phyloP scores from a whole-genome alignment of 106 monocot genomes.

The Platanthera zijinensis region DNA sequence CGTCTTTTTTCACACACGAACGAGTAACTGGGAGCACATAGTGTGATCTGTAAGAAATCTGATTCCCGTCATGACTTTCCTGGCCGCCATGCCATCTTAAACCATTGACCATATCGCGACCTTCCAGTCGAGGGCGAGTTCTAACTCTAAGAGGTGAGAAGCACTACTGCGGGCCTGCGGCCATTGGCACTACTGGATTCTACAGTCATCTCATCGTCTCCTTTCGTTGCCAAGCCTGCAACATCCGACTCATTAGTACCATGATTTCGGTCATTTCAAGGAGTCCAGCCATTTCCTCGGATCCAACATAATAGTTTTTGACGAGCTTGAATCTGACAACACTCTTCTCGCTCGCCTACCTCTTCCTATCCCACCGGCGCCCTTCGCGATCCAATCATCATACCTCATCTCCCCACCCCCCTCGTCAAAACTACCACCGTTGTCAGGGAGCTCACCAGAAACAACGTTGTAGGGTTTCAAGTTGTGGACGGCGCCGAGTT shows the following conservation, averaged over 20 bases:
- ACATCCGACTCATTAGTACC: no score
- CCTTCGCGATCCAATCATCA: constrained; percentile 17
- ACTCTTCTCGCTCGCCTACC: not conserved
- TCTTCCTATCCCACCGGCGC: not conserved
- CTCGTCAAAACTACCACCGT: not conserved
- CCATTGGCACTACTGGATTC: no score
- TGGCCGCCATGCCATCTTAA: not conserved
- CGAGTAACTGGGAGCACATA: not conserved
- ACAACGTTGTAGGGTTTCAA: constrained; percentile 9
- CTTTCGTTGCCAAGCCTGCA: no score
- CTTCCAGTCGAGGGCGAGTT: not conserved
- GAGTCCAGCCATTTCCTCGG: not conserved
- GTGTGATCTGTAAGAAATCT: not conserved
- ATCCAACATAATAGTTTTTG: not conserved
- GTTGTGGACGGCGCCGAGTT: constrained; percentile 16
- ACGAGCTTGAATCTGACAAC: not conserved
- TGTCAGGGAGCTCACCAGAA: not conserved
- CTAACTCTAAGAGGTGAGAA: no score
- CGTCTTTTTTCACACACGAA: not conserved
- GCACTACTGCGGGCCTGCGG: no score
- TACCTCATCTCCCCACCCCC: not conserved
- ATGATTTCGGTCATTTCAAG: not conserved
- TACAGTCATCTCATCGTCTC: no score
- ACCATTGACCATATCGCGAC: not conserved
- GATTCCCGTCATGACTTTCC: not conserved